phyloP scores from a whole-genome alignment of 495 filamentous ascomycete genomes.

The Aspergillus homomorphus region DNA sequence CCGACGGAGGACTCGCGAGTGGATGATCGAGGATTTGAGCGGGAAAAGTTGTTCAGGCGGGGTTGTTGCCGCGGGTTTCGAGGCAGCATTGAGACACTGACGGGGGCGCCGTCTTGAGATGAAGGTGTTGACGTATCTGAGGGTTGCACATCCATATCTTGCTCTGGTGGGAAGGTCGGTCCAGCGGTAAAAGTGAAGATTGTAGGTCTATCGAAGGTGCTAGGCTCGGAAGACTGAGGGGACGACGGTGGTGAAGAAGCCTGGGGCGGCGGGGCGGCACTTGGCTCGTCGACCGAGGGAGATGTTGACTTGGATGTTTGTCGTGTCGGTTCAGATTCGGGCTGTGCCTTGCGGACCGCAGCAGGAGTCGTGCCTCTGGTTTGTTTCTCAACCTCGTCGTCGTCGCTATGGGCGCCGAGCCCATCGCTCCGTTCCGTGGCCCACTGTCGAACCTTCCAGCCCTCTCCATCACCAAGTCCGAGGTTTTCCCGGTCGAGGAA shows the following conservation, averaged over 20 bases:
- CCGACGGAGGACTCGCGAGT: slow-evolving; percentile 43
- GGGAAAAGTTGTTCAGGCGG: slow-evolving; percentile 45
- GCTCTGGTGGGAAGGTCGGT: slow-evolving; percentile 60
- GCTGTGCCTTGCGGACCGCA: slow-evolving; percentile 50
- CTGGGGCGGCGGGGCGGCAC: slow-evolving; percentile 27
- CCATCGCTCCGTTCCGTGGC: slow-evolving; percentile 74
- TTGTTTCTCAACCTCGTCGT: slow-evolving; percentile 62
- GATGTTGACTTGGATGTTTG: slow-evolving; percentile 38
- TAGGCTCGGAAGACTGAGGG: slow-evolving; percentile 25
- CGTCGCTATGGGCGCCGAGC: slow-evolving; percentile 64
- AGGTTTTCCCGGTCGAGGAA: slow-evolving; percentile 82
- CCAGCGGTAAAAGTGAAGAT: slow-evolving; percentile 67
- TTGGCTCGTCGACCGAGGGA: slow-evolving; percentile 46
- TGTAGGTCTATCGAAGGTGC: slow-evolving; percentile 32
- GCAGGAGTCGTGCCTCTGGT: slow-evolving; percentile 58
- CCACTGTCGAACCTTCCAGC: slow-evolving; percentile 79
- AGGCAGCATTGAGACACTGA: slow-evolving; percentile 51
- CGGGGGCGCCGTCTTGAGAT: slow-evolving; percentile 37
- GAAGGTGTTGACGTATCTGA: slow-evolving; percentile 36
- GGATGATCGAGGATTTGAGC: slow-evolving; percentile 41
- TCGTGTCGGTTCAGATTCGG: slow-evolving; percentile 31
- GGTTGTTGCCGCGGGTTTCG: slow-evolving; percentile 50
- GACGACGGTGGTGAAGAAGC: slow-evolving; percentile 24
- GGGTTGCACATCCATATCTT: slow-evolving; percentile 63
- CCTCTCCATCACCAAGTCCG: slow-evolving; percentile 74